A percentile compares a stretch with the other conserved stretches of the same genome.
Conservation (phyloP, 306 rosid species). For the Clitoria ternatea region DNA sequence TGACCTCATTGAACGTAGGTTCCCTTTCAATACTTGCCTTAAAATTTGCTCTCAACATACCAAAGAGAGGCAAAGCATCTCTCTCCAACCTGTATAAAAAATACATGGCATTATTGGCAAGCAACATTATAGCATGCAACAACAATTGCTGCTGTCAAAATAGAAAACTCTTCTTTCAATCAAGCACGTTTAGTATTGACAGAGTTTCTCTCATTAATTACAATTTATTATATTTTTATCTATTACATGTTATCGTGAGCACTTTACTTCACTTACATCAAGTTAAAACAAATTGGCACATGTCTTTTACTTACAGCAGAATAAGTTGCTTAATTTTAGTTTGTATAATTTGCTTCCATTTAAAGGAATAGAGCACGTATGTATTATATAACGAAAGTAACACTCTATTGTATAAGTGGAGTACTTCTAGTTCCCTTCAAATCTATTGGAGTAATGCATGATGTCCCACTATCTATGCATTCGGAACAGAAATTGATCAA, state of each 20-base stretch:
- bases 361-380: too few relatives aligned
- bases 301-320: too few relatives aligned
- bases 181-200: background rate
- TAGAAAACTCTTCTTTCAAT: background rate
- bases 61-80: conserved; percentile 87
- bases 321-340: too few relatives aligned
- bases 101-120: background rate
- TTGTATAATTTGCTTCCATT: too few relatives aligned
- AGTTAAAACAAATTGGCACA: background rate
- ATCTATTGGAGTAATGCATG: background rate
- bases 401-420: too few relatives aligned
- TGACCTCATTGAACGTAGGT: conserved; percentile 81
- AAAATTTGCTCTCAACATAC: conserved; percentile 64
- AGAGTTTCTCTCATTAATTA: background rate
- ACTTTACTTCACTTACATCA: background rate
- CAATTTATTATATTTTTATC: background rate
- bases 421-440: background rate
- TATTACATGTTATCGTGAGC: background rate
- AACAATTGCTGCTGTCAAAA: background rate
- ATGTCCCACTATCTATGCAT: background rate
- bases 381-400: too few relatives aligned
- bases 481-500: conserved; percentile 5
- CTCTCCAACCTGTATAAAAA: conserved; percentile 74
- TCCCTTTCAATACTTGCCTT: conserved; percentile 73
- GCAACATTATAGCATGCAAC: background rate